A percentile compares a stretch with the other conserved stretches of the same genome.
Conservation (phyloP, 2,329 filamentous ascomycete species). For the Lithohypha guttulata region DNA sequence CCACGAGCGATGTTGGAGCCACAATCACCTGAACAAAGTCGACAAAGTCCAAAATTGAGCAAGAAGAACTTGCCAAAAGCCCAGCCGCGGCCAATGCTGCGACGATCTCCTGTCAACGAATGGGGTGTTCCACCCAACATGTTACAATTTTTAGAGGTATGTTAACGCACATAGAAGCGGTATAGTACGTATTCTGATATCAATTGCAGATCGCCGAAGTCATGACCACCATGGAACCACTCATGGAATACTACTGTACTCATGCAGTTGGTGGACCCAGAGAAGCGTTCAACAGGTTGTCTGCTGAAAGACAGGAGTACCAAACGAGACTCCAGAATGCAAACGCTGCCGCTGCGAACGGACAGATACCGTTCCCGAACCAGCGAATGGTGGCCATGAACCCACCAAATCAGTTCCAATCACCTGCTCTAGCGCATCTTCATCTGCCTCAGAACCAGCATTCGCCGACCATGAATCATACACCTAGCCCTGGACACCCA, state of each 20-base stretch:
- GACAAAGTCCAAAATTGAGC: conserved; percentile 48
- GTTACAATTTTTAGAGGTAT: conserved; percentile 53
- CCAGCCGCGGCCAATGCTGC: conserved; percentile 27
- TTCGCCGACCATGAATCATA: conserved; percentile 42
- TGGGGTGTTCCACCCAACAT: conserved; percentile 48
- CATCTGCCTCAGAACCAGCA: conserved; percentile 38
- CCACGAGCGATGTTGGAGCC: conserved; percentile 49
- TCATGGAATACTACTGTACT: conserved; percentile 48
- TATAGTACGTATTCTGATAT: too few relatives aligned
- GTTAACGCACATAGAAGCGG: too few relatives aligned
- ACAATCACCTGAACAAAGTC: conserved; percentile 39
- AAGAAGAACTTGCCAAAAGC: conserved; percentile 40
- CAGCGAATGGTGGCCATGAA: conserved; percentile 35
- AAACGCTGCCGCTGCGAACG: conserved; percentile 19
- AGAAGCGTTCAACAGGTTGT: conserved; percentile 45
- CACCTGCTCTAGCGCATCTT: conserved; percentile 46
- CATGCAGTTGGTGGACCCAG: conserved; percentile 42
- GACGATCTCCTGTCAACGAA: conserved; percentile 31
- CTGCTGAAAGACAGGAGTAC: conserved; percentile 30
- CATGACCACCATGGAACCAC: conserved; percentile 51
- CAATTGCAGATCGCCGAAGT: conserved; percentile 50
- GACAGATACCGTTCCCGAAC: conserved; percentile 24
- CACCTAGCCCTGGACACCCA: conserved; percentile 35
- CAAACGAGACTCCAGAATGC: conserved; percentile 22
- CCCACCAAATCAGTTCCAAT: conserved; percentile 44